Conservation (phyloP, 1,139 yeast genomes). For the Taphrina communis region DNA sequence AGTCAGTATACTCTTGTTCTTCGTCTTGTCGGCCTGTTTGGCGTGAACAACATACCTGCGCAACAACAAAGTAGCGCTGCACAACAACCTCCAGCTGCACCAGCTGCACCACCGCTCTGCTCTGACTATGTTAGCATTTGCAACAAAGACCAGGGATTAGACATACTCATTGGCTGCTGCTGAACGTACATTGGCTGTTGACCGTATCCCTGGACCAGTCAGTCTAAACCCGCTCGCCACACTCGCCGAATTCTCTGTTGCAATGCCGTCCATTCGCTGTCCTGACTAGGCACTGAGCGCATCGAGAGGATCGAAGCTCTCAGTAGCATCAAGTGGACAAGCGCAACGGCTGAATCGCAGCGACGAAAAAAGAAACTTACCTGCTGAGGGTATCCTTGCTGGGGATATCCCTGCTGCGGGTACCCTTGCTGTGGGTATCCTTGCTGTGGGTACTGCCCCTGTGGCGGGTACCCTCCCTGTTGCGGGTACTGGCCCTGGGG, state of each 20-base stretch:
- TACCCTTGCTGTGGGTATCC: constrained; percentile 2
- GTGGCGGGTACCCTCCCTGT: constrained; percentile 23
- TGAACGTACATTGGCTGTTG: constrained; percentile 39
- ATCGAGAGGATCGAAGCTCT: too few relatives aligned
- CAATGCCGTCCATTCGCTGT: too few relatives aligned
- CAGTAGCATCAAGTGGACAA: too few relatives aligned
- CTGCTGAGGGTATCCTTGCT: constrained; percentile 25
- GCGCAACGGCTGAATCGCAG: too few relatives aligned
- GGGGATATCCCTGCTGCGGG: constrained; percentile 24
- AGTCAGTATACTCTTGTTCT: neutral
- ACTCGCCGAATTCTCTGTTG: too few relatives aligned
- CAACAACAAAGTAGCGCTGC: constrained; percentile 37
- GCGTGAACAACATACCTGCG: constrained; percentile 19
- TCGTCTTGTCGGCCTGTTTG: neutral
- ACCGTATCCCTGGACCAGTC: constrained; percentile 15
- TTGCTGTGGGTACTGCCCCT: constrained; percentile 28
- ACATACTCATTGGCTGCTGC: constrained; percentile 38
- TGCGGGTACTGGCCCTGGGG: constrained; percentile 33
- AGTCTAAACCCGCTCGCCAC: neutral
- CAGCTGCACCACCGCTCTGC: constrained; percentile 30
- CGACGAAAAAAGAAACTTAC: constrained; percentile 1
- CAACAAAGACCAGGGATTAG: neutral
- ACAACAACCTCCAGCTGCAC: constrained; percentile 40
- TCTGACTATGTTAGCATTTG: neutral
- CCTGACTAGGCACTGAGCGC: too few relatives aligned